Conservation (phyloP, 257 asterid genomes). For the Forsythia viridissima region DNA sequence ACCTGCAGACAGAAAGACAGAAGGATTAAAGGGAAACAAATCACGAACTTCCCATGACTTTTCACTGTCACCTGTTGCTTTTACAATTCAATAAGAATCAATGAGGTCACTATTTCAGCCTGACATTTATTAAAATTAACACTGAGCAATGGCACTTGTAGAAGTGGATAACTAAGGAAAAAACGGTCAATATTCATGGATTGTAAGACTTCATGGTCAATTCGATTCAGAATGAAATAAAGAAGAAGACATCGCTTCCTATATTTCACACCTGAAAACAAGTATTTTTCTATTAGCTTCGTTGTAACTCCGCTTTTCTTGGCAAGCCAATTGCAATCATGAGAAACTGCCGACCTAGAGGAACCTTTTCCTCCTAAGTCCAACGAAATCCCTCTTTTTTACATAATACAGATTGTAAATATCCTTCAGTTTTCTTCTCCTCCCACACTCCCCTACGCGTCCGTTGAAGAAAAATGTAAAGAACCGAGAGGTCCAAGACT, state of each 20-base stretch:
- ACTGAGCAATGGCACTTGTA: neutral
- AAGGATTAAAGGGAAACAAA: neutral
- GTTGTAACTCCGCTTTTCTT: too few relatives aligned
- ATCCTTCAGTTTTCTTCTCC: neutral
- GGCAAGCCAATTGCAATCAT: neutral
- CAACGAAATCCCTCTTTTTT: neutral
- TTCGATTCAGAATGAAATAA: neutral
- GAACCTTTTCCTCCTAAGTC: neutral
- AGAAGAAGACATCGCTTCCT: too few relatives aligned
- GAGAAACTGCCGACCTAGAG: neutral
- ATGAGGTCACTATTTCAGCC: neutral
- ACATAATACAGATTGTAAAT: neutral
- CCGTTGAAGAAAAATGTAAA: neutral
- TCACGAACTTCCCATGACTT: neutral
- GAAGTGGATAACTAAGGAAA: neutral
- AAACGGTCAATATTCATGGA: neutral
- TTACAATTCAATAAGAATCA: neutral
- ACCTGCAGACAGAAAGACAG: conserved; percentile 48
- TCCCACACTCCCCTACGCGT: neutral
- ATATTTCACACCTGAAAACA: too few relatives aligned
- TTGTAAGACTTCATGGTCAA: neutral
- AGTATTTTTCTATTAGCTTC: too few relatives aligned
- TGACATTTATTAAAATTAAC: neutral
- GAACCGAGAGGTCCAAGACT: neutral
- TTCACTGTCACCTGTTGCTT: neutral